A percentile compares a stretch with the other conserved stretches of the same genome.
Evolutionary conservation across 1,284 basidiomycete genomes (phyloP).

Genomic region (Heterobasidion occidentale): DNA sequence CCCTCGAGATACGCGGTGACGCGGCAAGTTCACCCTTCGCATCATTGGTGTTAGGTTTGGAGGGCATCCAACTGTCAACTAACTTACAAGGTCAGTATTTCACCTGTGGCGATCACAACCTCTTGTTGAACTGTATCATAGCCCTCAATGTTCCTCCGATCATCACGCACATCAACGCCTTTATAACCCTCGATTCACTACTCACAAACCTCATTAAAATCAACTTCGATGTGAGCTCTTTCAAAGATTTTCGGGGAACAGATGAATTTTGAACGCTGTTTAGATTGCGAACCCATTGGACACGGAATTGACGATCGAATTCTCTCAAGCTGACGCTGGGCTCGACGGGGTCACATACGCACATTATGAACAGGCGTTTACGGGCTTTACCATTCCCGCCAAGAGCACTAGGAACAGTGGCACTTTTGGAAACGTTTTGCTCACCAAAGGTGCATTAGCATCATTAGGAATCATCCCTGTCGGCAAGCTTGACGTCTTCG

Average conservation of each 20-base stretch:
- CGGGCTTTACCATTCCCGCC: constrained; percentile 47
- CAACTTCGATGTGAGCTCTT: constrained; percentile 40
- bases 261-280: not conserved
- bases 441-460: constrained; percentile 45
- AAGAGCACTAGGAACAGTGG: constrained; percentile 51
- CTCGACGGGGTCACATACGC: constrained; percentile 47
- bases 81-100: constrained; percentile 33
- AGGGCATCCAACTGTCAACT: constrained; percentile 45
- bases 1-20: constrained; percentile 55
- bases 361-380: constrained; percentile 46
- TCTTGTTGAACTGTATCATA: constrained; percentile 16
- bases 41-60: constrained; percentile 51
- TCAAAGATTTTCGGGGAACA: not conserved
- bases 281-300: constrained; percentile 52
- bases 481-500: constrained; percentile 42
- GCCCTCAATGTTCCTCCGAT: constrained; percentile 37
- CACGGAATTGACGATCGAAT: constrained; percentile 44
- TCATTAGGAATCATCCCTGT: constrained; percentile 50
- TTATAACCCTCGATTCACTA: constrained; percentile 41
- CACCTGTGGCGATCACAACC: constrained; percentile 4
- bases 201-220: constrained; percentile 42
- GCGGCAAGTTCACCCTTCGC: constrained; percentile 52
- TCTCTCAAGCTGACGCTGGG: constrained; percentile 47
- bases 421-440: constrained; percentile 42
- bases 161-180: constrained; percentile 37